A percentile compares a stretch with the other conserved stretches of the same genome.
These are phyloP conservation scores for Blastomyces parvus DNA, from an alignment of 2,329 filamentous ascomycete genomes.

Conservation along the genomic window DNA sequence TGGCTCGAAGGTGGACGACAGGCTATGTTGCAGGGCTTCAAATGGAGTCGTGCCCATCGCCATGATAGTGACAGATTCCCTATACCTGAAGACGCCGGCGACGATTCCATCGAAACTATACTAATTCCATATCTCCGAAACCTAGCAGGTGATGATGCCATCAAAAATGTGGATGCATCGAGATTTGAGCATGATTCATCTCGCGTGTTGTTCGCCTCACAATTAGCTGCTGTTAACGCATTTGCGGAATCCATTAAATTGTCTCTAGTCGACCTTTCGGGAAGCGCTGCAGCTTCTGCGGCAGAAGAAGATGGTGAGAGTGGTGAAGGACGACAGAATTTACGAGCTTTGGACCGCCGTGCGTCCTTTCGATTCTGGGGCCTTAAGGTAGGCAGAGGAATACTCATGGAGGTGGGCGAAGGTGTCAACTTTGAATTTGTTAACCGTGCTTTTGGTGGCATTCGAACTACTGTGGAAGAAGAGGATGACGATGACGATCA, in stretches of 20 bases:
- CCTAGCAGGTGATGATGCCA: constrained; percentile 41
- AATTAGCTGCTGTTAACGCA: constrained; percentile 47
- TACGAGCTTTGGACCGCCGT: constrained; percentile 27
- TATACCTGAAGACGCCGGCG: constrained; percentile 41
- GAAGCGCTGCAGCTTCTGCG: constrained; percentile 25
- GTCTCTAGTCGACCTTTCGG: constrained; percentile 44
- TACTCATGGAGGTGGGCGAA: constrained; percentile 49
- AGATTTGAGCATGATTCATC: constrained; percentile 49
- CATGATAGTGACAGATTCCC: constrained; percentile 42
- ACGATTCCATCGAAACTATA: constrained; percentile 46
- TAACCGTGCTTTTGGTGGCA: constrained; percentile 53
- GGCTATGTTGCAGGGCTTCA: constrained; percentile 49
- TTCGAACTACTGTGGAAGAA: constrained; percentile 38
- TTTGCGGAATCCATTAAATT: constrained; percentile 47
- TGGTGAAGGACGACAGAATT: constrained; percentile 16
- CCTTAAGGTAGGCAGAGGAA: constrained; percentile 48
- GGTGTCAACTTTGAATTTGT: constrained; percentile 49
- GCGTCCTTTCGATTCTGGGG: constrained; percentile 46
- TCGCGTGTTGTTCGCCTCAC: constrained; percentile 43
- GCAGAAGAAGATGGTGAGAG: constrained; percentile 14
- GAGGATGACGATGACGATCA: constrained; percentile 29
- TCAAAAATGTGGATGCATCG: constrained; percentile 50
- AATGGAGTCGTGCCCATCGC: constrained; percentile 34
- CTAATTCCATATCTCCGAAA: constrained; percentile 52
- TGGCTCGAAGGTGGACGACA: constrained; percentile 53